phyloP scores from a whole-genome alignment of 331 rosid genomes.

The Malus hybrid region DNA sequence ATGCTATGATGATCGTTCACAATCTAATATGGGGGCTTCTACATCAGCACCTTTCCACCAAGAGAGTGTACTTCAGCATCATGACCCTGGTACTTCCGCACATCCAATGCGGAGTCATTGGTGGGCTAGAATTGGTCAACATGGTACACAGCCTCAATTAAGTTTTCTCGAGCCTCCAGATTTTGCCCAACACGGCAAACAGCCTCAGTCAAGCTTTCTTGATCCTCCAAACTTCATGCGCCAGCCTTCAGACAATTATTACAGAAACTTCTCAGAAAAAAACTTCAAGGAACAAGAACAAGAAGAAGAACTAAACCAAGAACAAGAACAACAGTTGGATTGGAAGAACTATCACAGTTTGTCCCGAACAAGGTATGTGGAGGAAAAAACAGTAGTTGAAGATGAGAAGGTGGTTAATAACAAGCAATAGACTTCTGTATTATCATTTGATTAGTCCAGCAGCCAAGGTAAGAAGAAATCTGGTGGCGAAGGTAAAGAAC shows the following conservation, averaged over 20 bases:
- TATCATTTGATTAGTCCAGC: constrained; percentile 74
- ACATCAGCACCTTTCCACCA: constrained; percentile 58
- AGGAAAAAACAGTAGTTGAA: constrained; percentile 30
- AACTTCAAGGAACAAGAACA: constrained; percentile 33
- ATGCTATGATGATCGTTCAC: constrained; percentile 25
- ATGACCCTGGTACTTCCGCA: constrained; percentile 13
- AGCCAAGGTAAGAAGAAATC: constrained; percentile 90
- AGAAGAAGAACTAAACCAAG: neutral
- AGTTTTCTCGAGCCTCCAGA: constrained; percentile 90
- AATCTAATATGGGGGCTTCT: constrained; percentile 61
- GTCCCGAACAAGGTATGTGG: constrained; percentile 37
- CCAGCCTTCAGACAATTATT: constrained; percentile 12
- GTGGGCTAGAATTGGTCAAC: constrained; percentile 55
- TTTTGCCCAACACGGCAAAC: constrained; percentile 25
- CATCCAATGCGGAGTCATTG: constrained; percentile 40
- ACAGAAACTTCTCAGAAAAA: constrained; percentile 16
- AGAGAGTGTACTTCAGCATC: constrained; percentile 40
- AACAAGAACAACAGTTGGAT: constrained; percentile 23
- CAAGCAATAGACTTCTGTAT: constrained; percentile 47
- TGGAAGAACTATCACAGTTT: constrained; percentile 34
- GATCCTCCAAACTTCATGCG: constrained; percentile 77
- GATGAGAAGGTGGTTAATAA: constrained; percentile 41
- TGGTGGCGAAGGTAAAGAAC: constrained; percentile 59
- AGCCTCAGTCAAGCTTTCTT: constrained; percentile 58
- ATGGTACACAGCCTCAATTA: constrained; percentile 32